Evolutionary conservation across 768 basidiomycete genomes (phyloP).

Genomic region (Mycena vitilis): DNA sequence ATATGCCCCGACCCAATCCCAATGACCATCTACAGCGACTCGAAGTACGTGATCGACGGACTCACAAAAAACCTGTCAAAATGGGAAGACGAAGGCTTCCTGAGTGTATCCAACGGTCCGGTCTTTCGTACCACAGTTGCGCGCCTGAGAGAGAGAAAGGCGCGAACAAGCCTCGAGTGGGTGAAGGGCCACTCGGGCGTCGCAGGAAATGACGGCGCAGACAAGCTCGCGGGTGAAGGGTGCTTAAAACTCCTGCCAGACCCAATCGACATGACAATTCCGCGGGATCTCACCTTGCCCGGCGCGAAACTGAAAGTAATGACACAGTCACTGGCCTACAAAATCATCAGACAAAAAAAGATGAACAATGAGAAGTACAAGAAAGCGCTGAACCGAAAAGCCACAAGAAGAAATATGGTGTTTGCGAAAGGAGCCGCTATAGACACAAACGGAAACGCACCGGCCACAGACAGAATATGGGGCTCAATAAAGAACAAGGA

Average conservation of each 20-base stretch:
- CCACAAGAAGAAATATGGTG: background rate
- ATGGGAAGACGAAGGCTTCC: too few relatives aligned
- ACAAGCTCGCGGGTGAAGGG: background rate
- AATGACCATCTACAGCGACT: too few relatives aligned
- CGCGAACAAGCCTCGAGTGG: too few relatives aligned
- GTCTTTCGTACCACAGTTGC: too few relatives aligned
- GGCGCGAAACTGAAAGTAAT: constrained; percentile 1
- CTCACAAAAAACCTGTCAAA: too few relatives aligned
- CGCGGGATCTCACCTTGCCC: background rate
- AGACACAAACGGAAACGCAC: background rate
- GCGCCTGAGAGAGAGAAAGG: too few relatives aligned
- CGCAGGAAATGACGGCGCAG: too few relatives aligned
- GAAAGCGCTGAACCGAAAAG: background rate
- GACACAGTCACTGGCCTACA: background rate
- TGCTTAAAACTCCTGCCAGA: background rate
- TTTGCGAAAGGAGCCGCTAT: background rate
- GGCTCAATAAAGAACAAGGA: background rate
- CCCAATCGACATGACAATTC: background rate
- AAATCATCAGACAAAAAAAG: background rate
- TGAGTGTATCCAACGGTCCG: too few relatives aligned
- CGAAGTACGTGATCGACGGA: too few relatives aligned
- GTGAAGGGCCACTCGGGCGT: too few relatives aligned
- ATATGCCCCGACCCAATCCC: too few relatives aligned
- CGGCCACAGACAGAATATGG: background rate
- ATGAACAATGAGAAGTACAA: background rate